These are phyloP conservation scores for Aspergillus transmontanensis DNA, from an alignment of 2,329 filamentous ascomycete species.

Conservation along the genomic window DNA sequence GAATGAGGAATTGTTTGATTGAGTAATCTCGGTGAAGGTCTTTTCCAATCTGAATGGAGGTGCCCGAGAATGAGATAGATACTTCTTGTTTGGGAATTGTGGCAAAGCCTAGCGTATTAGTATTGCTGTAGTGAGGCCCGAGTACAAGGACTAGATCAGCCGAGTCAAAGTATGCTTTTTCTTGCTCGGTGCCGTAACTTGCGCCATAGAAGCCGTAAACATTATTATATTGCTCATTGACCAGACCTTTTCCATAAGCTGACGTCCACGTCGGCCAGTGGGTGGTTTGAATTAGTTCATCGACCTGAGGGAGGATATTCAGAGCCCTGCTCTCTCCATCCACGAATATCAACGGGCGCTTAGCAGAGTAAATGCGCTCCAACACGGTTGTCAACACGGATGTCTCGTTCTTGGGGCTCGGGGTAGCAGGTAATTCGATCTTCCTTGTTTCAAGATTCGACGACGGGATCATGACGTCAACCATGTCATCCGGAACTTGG, in stretches of 20 bases:
- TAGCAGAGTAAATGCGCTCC: slow-evolving; percentile 47
- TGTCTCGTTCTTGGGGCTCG: slow-evolving; percentile 12
- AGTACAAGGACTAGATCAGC: slow-evolving; percentile 43
- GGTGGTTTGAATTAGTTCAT: slow-evolving; percentile 48
- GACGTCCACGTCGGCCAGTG: slow-evolving; percentile 53
- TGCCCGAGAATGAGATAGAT: slow-evolving; percentile 80
- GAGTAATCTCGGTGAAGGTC: slow-evolving; percentile 76
- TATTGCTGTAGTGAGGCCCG: slow-evolving; percentile 43
- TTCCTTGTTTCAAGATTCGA: slow-evolving; percentile 22
- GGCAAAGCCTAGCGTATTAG: slow-evolving; percentile 69
- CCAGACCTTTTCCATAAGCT: slow-evolving; percentile 53
- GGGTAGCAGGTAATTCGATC: slow-evolving; percentile 17
- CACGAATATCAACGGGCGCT: slow-evolving; percentile 54
- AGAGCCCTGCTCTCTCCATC: slow-evolving; percentile 54
- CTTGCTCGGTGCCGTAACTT: slow-evolving; percentile 37
- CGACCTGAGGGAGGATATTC: slow-evolving; percentile 45
- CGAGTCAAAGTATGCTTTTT: slow-evolving; percentile 34
- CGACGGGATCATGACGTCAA: slow-evolving; percentile 32
- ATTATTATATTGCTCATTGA: slow-evolving; percentile 52
- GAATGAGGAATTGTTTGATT: slow-evolving; percentile 76
- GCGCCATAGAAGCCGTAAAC: slow-evolving; percentile 54
- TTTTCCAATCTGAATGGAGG: slow-evolving; percentile 66
- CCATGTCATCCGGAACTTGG: slow-evolving; percentile 58
- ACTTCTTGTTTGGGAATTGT: slow-evolving; percentile 76
- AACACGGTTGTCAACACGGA: slow-evolving; percentile 38